Conservation (phyloP, 768 basidiomycete species). For the Serendipita vermifera region DNA sequence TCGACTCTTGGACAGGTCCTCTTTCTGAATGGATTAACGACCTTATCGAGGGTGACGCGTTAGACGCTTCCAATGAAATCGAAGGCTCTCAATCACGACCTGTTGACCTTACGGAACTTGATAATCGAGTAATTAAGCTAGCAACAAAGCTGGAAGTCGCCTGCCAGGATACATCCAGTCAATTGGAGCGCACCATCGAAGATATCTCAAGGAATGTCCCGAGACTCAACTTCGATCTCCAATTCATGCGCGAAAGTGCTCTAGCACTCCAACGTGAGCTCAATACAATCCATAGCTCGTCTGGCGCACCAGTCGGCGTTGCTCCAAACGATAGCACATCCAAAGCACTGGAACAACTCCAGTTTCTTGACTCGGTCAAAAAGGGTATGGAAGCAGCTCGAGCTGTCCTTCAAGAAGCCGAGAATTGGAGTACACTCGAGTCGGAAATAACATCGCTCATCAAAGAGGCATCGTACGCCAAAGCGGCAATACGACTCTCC, state of each 20-base stretch:
- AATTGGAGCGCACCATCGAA: slow-evolving; percentile 79
- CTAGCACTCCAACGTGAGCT: slow-evolving; percentile 58
- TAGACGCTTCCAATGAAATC: slow-evolving; percentile 22
- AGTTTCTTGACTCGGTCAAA: slow-evolving; percentile 71
- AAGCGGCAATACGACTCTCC: slow-evolving; percentile 82
- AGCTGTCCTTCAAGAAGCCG: slow-evolving; percentile 85
- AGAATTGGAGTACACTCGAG: slow-evolving; percentile 93
- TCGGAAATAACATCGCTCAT: slow-evolving; percentile 82
- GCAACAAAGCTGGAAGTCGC: slow-evolving; percentile 73
- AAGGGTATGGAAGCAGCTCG: slow-evolving; percentile 76
- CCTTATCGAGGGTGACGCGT: slow-evolving; percentile 29
- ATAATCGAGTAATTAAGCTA: slow-evolving; percentile 61
- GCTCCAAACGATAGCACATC: slow-evolving; percentile 47
- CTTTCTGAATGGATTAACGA: slow-evolving; percentile 63
- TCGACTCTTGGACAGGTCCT: slow-evolving; percentile 26
- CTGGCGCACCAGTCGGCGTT: background rate
- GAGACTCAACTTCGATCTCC: slow-evolving; percentile 85
- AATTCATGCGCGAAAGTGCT: slow-evolving; percentile 92
- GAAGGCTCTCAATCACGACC: slow-evolving; percentile 13
- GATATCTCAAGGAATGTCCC: slow-evolving; percentile 88
- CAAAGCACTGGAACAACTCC: slow-evolving; percentile 60
- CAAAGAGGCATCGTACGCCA: slow-evolving; percentile 61
- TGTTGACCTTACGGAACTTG: slow-evolving; percentile 43
- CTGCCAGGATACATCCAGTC: slow-evolving; percentile 73
- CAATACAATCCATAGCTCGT: slow-evolving; percentile 35